Percentiles rank a stretch among this genome's conserved stretches.
phyloP scores from a whole-genome alignment of 805 yeast genomes.

The Tetrapisispora fleetii region DNA sequence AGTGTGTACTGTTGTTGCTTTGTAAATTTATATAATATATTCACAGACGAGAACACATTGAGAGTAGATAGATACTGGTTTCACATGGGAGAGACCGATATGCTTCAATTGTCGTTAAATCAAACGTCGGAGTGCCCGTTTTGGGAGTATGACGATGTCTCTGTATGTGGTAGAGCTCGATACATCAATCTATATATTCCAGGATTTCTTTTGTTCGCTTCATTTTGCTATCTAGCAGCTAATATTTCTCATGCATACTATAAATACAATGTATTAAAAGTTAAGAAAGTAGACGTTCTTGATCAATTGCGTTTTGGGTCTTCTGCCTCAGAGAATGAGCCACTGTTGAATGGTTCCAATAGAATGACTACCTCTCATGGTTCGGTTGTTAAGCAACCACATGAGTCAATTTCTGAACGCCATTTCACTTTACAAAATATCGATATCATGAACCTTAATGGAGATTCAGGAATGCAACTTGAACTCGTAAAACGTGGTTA shows the following conservation, averaged over 20 bases:
- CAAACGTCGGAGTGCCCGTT: slow-evolving; percentile 6
- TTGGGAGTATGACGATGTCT: slow-evolving; percentile 58
- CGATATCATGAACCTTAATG: slow-evolving; percentile 45
- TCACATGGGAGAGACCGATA: not conserved
- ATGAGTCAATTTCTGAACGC: slow-evolving; percentile 34
- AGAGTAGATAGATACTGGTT: too few species aligned
- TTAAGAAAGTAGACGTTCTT: slow-evolving; percentile 11
- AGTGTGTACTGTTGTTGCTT: too few species aligned
- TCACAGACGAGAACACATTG: too few species aligned
- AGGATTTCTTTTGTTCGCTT: slow-evolving; percentile 5
- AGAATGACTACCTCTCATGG: not conserved
- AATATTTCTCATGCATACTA: slow-evolving; percentile 14
- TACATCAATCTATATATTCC: slow-evolving; percentile 31
- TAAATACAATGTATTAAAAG: slow-evolving; percentile 11
- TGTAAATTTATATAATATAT: too few species aligned
- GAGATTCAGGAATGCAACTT: slow-evolving; percentile 49
- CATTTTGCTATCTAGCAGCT: slow-evolving; percentile 7
- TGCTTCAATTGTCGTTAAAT: not conserved
- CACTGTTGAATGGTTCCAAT: slow-evolving; percentile 7
- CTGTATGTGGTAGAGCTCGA: slow-evolving; percentile 39
- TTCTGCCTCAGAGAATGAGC: slow-evolving; percentile 13
- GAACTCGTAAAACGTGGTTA: slow-evolving; percentile 39
- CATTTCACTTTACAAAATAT: slow-evolving; percentile 59
- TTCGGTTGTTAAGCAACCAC: not conserved
- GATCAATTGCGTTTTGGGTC: slow-evolving; percentile 11